Evolutionary conservation across 1,284 basidiomycete genomes (phyloP), one percentile per base, ranked within the genome.

Genomic region (Moniliophthora roreri): DNA sequence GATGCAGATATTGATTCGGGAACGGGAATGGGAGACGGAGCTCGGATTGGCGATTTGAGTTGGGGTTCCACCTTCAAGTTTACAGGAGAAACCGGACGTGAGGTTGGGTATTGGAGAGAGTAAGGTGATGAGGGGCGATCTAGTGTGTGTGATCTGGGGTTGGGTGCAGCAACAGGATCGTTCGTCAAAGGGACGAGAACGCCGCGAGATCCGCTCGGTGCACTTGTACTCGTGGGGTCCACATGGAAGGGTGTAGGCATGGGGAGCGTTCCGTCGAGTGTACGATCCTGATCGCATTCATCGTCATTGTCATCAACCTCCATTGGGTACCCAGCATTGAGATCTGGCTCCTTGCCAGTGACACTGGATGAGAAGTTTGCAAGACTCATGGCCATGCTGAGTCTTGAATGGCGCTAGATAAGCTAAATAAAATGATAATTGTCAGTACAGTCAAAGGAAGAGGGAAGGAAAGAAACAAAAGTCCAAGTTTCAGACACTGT

Each of bases 311-410:
- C 39, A 13, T 40, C 39, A 40, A 1, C 10, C 11, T 32, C 7
- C 1, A 13, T 18, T 16, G 47, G 21, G 1, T 46, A 48, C 40
- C 66, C 63, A 34, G 68, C 60, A 28, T 65, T 58, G 16, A 81
- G 62, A 20, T 67, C 63, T 0, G 78, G 78, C 55, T 69, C 61
- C 58, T 75, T 74, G 41, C 79, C 79, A 48, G 82, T 82, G 10
- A 65, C 71, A 20, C 59, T 63, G 61, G 81, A 82, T 23, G 65
- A 66, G 60, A 81, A 69, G 48, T 67, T 57, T 18, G 66, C 56
- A 53, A 79, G 76, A n/a, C n/a, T n/a, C n/a, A n/a, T n/a, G n/a
- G n/a, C n/a, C n/a, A n/a, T n/a, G n/a, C n/a, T n/a, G n/a, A n/a
- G n/a, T n/a, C n/a, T n/a, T n/a, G n/a, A n/a, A n/a, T n/a, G n/a